Evolutionary conservation across 345 rosid species (phyloP).

Genomic region (Euphorbia tirucalli): DNA sequence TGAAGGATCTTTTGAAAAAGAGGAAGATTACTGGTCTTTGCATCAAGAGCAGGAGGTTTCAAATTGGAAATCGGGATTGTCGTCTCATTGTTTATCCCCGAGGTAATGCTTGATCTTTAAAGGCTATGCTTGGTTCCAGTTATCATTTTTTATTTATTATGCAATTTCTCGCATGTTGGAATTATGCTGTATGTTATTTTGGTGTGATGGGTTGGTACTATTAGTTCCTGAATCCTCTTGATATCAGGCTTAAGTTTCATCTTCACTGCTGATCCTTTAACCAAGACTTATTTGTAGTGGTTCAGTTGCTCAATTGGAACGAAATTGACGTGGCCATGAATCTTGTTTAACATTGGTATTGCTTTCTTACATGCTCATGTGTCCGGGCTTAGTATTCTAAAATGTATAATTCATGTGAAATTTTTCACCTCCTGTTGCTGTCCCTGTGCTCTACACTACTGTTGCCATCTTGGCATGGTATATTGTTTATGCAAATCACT

Average conservation of each 20-base stretch:
- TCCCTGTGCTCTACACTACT: neutral
- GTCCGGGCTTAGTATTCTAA: neutral
- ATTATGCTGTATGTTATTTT: neutral
- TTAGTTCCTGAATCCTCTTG: constrained; percentile 2
- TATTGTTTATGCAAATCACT: constrained; percentile 5
- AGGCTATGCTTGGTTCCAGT: constrained; percentile 5
- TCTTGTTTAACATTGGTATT: neutral
- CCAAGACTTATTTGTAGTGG: constrained; percentile 17
- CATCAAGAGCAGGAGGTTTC: constrained; percentile 97
- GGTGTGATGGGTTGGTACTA: constrained; percentile 3
- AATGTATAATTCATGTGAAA: neutral
- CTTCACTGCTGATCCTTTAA: constrained; percentile 11
- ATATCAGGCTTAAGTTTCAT: neutral
- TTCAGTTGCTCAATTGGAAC: constrained; percentile 13
- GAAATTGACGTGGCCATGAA: neutral
- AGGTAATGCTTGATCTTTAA: constrained; percentile 50
- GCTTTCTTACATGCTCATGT: neutral
- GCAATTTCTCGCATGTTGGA: neutral
- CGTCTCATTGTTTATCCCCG: constrained; percentile 99
- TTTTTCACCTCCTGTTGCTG: neutral
- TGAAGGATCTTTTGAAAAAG: constrained; percentile 95
- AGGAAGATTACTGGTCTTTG: constrained; percentile 97
- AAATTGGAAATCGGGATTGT: constrained; percentile 96
- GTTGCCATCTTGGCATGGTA: neutral
- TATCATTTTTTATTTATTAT: neutral